These are phyloP conservation scores for Colletotrichum cordylinicola DNA, from an alignment of 2,329 filamentous ascomycete species.

Conservation along the genomic window DNA sequence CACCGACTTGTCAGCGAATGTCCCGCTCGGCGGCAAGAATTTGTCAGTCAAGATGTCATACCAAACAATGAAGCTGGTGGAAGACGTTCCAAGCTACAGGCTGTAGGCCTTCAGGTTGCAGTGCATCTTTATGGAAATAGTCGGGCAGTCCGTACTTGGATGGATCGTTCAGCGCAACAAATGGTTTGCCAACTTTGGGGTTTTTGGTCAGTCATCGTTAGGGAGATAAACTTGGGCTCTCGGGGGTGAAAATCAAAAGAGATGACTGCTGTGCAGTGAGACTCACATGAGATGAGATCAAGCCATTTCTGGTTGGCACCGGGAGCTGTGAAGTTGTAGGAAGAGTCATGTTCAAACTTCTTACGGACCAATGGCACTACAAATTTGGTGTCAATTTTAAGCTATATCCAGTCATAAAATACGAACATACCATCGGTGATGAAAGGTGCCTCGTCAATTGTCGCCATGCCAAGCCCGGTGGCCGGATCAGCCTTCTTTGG, in stretches of 20 bases:
- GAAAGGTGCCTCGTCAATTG: neutral
- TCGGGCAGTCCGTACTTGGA: neutral
- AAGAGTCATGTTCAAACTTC: neutral
- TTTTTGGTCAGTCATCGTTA: neutral
- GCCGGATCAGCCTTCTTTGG: neutral
- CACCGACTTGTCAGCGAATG: neutral
- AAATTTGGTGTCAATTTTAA: fast-evolving
- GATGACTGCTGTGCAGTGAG: neutral
- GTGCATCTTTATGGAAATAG: neutral
- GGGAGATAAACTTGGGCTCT: neutral
- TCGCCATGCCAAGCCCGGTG: neutral
- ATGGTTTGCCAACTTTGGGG: neutral
- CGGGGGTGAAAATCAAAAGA: neutral
- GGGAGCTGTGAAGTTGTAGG: neutral
- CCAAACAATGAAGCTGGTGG: neutral
- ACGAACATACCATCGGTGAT: neutral
- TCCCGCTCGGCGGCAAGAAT: neutral
- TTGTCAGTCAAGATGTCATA: neutral
- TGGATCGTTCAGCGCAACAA: neutral
- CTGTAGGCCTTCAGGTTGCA: neutral
- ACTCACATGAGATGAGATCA: neutral
- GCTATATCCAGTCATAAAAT: fast-evolving
- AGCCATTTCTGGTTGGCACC: neutral
- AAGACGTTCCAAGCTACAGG: neutral
- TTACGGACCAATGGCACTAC: neutral